Evolutionary conservation across 306 rosid species (phyloP).

Genomic region (Sesbania bispinosa): DNA sequence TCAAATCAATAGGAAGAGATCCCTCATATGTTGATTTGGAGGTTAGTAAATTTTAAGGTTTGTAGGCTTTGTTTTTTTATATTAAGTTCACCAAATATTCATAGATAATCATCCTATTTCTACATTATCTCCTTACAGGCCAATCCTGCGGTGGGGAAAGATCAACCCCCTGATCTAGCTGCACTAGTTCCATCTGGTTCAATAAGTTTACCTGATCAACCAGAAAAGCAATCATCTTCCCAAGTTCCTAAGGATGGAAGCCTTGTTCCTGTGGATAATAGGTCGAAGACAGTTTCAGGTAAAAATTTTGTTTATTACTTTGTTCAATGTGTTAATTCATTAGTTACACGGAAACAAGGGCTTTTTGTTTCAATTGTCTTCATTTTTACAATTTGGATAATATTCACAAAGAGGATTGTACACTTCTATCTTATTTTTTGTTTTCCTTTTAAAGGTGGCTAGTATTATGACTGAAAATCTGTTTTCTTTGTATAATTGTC

Average conservation of each 20-base stretch:
- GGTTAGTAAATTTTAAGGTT: slow-evolving; percentile 50
- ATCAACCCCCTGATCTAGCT: slow-evolving; percentile 97
- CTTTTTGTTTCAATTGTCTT: neutral
- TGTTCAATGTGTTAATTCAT: slow-evolving; percentile 11
- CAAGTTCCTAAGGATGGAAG: slow-evolving; percentile 37
- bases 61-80: neutral
- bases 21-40: slow-evolving; percentile 88
- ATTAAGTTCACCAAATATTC: neutral
- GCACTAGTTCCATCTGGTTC: slow-evolving; percentile 63
- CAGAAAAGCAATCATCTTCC: slow-evolving; percentile 50
- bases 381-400: neutral
- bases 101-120: neutral
- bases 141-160: slow-evolving; percentile 82
- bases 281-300: slow-evolving; percentile 47
- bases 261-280: slow-evolving; percentile 32
- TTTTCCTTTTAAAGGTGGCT: neutral
- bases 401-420: slow-evolving; percentile 5
- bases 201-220: slow-evolving; percentile 43
- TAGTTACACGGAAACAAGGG: neutral
- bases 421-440: neutral
- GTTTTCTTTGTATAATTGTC: neutral
- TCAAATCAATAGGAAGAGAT: slow-evolving; percentile 69
- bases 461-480: neutral
- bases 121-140: slow-evolving; percentile 49
- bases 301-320: neutral